Evolutionary conservation across 495 filamentous ascomycete species (phyloP).

Genomic region (Cudoniella acicularis): DNA sequence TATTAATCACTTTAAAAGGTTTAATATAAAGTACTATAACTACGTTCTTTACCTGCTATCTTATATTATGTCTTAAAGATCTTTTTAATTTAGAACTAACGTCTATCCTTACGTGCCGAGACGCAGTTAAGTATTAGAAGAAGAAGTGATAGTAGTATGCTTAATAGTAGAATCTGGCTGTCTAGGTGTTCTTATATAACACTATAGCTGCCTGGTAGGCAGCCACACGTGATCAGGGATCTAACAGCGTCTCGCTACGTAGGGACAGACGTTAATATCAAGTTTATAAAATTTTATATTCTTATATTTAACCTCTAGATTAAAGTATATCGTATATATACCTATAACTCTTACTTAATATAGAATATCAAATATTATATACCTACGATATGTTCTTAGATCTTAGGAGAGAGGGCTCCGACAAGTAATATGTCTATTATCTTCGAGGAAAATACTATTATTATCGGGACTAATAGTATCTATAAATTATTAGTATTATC

Average conservation of each 20-base stretch:
- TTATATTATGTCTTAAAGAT: background rate
- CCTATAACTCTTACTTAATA: background rate
- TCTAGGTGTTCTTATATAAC: too few species aligned
- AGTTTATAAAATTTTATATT: constrained; percentile 6
- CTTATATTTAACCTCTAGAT: constrained; percentile 2
- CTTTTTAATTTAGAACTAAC: constrained; percentile 2
- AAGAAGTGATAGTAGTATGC: too few species aligned
- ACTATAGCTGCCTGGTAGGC: too few species aligned
- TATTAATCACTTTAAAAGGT: constrained; percentile 4
- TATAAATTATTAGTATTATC: constrained; percentile 5
- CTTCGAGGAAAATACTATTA: constrained; percentile 5
- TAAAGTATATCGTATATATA: constrained; percentile 1
- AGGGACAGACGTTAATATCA: too few species aligned
- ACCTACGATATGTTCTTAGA: constrained; percentile 5
- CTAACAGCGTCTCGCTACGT: too few species aligned
- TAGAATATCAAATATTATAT: constrained; percentile 6
- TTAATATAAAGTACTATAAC: constrained; percentile 1
- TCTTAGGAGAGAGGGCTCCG: constrained; percentile 4
- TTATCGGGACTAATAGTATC: constrained; percentile 2
- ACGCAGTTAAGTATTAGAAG: too few species aligned
- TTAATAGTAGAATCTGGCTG: too few species aligned
- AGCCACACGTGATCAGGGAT: too few species aligned
- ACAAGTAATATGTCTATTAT: constrained; percentile 5
- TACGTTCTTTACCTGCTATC: constrained; percentile 4
- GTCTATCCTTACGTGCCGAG: too few species aligned